Percentiles rank a stretch among this genome's conserved stretches.
Evolutionary conservation across 2,329 filamentous ascomycete genomes (phyloP).

Genomic region (Beauveria bassiana): DNA sequence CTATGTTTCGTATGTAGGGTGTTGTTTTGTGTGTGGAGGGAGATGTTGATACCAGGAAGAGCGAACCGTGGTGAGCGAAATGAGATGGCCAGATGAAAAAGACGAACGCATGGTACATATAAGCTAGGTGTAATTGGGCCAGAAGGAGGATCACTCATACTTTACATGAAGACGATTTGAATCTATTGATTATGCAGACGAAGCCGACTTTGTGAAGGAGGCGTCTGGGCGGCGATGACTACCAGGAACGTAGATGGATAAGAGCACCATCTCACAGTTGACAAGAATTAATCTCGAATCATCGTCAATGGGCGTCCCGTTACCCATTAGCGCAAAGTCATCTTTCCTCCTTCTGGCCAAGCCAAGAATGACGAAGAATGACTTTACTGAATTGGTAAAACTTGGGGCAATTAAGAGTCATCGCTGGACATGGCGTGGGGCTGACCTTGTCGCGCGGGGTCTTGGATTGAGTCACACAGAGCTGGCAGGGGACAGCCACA

Average conservation of each 20-base stretch:
- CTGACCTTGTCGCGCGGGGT: conserved; percentile 4
- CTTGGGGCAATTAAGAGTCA: conserved; percentile 4
- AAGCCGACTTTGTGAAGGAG: background rate
- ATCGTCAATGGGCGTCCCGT: too few species aligned
- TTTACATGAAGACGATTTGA: background rate
- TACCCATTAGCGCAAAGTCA: background rate
- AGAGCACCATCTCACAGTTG: background rate
- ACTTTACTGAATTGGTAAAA: background rate
- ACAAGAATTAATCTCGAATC: too few species aligned
- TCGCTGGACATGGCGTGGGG: background rate
- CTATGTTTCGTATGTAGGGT: background rate
- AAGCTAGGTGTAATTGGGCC: background rate
- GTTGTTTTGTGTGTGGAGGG: background rate
- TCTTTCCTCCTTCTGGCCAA: background rate
- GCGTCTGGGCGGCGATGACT: background rate
- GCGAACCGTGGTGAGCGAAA: background rate
- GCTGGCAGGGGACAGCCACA: background rate
- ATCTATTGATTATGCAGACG: background rate
- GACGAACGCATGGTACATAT: background rate
- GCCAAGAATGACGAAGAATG: conserved; percentile 8
- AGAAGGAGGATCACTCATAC: background rate
- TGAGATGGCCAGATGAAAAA: background rate
- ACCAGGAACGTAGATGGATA: background rate
- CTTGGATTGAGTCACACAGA: conserved; percentile 6
- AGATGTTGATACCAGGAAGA: conserved; percentile 8